Base-by-base conservation (phyloP, 805 yeast species). In the Yamadazyma scolyti region DNA sequence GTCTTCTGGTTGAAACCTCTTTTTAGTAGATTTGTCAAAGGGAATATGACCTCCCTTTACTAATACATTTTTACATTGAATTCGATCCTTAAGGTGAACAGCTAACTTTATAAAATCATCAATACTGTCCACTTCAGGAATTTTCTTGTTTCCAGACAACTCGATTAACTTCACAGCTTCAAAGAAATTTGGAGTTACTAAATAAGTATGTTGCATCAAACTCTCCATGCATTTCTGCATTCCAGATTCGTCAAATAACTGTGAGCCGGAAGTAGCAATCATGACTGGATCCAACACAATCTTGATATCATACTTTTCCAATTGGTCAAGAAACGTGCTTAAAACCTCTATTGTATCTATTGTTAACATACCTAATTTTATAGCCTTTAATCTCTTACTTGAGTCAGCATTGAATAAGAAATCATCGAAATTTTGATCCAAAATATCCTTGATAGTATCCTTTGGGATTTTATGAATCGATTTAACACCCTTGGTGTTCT, bases 11-110 rank as follows among this genome's bases (percentile, higher is more conserved):
- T 23, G 20, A 15, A 33, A 37, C n/a, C 52, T 52, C 5, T 15
- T 23, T 12, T 43, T 33, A 6, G 35, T 17, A 3, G 23, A 20
- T 6, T 20, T 24, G 6, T 46, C 41, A 65, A 71, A 65, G 6
- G 84, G 77, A 11, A 70, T 49, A 49, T 86, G 95, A 0, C 96
- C 95, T 11, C 95, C 96, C 56, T 87, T 86, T 15, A 86, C 65
- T 21, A 86, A 58, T 7, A 86, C 71, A 40, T 74, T 74, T 6
- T 60, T 43, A 36, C 81, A 71, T 2, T 68, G 63, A 13, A 65
- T 36, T 3, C 16, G 23, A 6, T 33, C 20, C 38, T 55, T 63
- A 18, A 64, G 46, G 5, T 20, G 19, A 4, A 41, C 36, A 4
- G 37, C 33, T 3, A 41, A 54, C 1, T 31, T 25, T 3, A 36